These are phyloP conservation scores for Chlamydomonas asymmetrica DNA, from an alignment of 139 green algal species.

Conservation along the genomic window DNA sequence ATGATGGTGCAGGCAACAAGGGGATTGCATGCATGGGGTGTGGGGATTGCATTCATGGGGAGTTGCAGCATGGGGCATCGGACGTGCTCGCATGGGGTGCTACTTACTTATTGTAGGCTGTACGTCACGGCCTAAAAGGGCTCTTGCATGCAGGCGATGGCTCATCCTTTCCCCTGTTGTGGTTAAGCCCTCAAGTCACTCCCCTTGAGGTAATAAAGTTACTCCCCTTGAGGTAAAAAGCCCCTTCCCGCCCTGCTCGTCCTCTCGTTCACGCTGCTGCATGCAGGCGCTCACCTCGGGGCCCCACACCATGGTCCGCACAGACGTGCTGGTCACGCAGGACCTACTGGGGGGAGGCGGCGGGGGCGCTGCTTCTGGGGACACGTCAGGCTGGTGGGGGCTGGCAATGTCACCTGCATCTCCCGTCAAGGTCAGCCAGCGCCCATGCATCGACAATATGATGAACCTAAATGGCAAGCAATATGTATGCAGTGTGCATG, in stretches of 20 bases:
- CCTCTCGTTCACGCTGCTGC: not conserved
- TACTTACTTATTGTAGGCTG: too few relatives aligned
- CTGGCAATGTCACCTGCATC: not conserved
- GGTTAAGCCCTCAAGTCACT: not conserved
- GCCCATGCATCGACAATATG: not conserved
- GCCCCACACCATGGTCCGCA: conserved; percentile 45
- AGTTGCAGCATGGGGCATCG: not conserved
- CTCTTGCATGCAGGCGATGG: too few relatives aligned
- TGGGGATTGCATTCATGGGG: not conserved
- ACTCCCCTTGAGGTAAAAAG: not conserved
- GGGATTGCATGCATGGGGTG: not conserved
- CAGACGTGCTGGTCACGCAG: conserved; percentile 24
- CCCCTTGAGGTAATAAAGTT: not conserved
- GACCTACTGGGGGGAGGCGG: not conserved
- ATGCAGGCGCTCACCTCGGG: conserved; percentile 36
- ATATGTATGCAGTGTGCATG: not conserved
- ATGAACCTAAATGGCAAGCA: not conserved
- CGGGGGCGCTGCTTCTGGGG: not conserved
- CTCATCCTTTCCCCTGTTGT: too few relatives aligned
- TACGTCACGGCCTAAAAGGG: too few relatives aligned
- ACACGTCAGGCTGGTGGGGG: not conserved
- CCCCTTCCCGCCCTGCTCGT: not conserved
- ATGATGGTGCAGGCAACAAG: too few relatives aligned
- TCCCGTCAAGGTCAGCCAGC: not conserved
- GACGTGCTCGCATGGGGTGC: not conserved